Evolutionary conservation across 768 basidiomycete genomes (phyloP), one percentile per base, ranked within the genome.

Genomic region (Fistulinella prunicolor): DNA sequence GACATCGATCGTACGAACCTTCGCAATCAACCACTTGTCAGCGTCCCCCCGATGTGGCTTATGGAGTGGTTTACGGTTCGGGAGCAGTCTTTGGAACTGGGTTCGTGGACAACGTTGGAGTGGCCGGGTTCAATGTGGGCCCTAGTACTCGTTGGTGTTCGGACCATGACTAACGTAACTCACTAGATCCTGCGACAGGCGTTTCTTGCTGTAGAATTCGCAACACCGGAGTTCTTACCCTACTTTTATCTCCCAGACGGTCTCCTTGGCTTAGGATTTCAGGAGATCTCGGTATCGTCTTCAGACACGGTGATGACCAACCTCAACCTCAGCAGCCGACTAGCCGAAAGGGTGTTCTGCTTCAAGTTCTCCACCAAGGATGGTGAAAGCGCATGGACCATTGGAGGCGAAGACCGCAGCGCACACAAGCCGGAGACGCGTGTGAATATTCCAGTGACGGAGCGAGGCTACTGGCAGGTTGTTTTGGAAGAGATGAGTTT

Each of bases 391-490:
- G 42, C 53, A 21, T 6, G 62, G 47, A 43, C 21, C 12, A 34
- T 64, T 12, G 62, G 62, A 9, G 70, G 67, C 8, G 69, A 70
- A 14, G 71, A 79, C 60, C 59, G 79, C 7, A 67, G 68, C 53
- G 59, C 82, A 24, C 81, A 79, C 46, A 79, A 79, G 39, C 61
- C 62, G 9, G 63, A 81, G 59, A 57, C 52, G 1, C 68, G 81
- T 57, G 71, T 71, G 8, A 70, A 62, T 30, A 37, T 57, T 8
- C 51, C 58, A 1, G 66, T 73, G 19, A 67, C 55, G 3, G 0
- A 44, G 0, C n/a, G 34, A 50, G 70, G 49, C 17, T 73, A 65
- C 49, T 73, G 73, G 72, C 63, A 73, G 46, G 61, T 70, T n/a
- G 21, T 9, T 4, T 30, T 71, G 38, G 64, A 57, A 23, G 47